phyloP scores from a whole-genome alignment of 768 basidiomycete genomes.

The Tulasnella sp. region DNA sequence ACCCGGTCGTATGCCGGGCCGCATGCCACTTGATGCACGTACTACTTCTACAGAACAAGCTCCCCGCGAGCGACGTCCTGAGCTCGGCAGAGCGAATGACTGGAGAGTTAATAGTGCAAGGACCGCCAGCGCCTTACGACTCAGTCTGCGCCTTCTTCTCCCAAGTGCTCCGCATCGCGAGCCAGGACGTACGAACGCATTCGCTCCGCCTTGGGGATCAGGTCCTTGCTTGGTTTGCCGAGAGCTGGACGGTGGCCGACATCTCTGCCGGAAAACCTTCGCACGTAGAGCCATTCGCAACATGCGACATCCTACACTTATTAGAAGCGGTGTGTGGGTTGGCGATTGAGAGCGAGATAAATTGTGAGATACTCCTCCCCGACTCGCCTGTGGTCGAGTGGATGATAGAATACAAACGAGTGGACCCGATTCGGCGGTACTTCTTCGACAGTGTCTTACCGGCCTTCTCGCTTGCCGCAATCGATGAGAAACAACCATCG shows the following conservation, averaged over 20 bases:
- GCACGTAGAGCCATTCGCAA: slow-evolving; percentile 41
- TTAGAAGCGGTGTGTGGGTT: slow-evolving; percentile 55
- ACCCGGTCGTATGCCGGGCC: slow-evolving; percentile 60
- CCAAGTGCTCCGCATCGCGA: slow-evolving; percentile 55
- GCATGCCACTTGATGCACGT: slow-evolving; percentile 60
- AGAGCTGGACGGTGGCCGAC: slow-evolving; percentile 50
- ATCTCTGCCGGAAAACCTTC: slow-evolving; percentile 29
- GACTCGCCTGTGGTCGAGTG: slow-evolving; percentile 53
- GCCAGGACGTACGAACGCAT: slow-evolving; percentile 72
- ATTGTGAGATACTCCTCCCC: slow-evolving; percentile 49
- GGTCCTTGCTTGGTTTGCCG: slow-evolving; percentile 67
- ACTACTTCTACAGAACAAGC: slow-evolving; percentile 35
- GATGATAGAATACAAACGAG: slow-evolving; percentile 46
- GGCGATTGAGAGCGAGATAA: slow-evolving; percentile 34
- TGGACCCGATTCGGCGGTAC: slow-evolving; percentile 55
- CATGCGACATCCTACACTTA: slow-evolving; percentile 48
- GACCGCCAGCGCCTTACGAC: slow-evolving; percentile 76
- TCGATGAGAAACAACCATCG: no score
- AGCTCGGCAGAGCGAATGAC: slow-evolving; percentile 67
- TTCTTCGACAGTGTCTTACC: slow-evolving; percentile 46
- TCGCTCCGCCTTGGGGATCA: slow-evolving; percentile 81
- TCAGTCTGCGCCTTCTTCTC: slow-evolving; percentile 78
- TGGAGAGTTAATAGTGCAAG: slow-evolving; percentile 82
- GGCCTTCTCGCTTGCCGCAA: background rate
- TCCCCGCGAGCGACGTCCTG: slow-evolving; percentile 46